Evolutionary conservation across 352 stramenopile species (phyloP).

Genomic region (Phytophthora pini): DNA sequence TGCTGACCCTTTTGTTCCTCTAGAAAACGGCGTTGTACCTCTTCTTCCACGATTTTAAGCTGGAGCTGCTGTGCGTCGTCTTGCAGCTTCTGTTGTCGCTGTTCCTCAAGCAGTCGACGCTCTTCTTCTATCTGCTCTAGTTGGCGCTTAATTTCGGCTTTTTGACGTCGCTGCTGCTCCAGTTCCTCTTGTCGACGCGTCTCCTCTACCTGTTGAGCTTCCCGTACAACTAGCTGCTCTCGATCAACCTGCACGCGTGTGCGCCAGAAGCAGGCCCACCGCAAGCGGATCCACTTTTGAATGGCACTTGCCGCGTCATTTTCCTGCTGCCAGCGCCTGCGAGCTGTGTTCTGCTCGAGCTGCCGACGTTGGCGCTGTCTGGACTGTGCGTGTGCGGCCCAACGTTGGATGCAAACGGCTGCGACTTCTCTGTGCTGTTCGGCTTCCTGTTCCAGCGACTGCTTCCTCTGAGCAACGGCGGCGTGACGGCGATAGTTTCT

Average conservation of each 20-base stretch:
- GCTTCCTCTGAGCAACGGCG: constrained; percentile 5
- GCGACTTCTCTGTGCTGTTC: constrained; percentile 18
- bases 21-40: constrained; percentile 17
- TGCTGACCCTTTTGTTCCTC: constrained; percentile 4
- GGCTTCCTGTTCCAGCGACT: constrained; percentile 6
- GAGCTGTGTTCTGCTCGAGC: constrained; percentile 10
- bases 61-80: constrained; percentile 18
- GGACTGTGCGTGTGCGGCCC: constrained; percentile 43
- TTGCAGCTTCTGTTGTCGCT: constrained; percentile 2
- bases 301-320: constrained; percentile 22
- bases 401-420: constrained; percentile 48
- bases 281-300: constrained; percentile 37
- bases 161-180: constrained; percentile 13
- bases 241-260: constrained; percentile 25
- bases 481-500: constrained; percentile 32
- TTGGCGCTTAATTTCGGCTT: constrained; percentile 10
- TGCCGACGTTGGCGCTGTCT: constrained; percentile 22
- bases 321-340: constrained; percentile 8
- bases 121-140: constrained; percentile 9
- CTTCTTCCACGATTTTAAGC: constrained; percentile 11
- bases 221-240: constrained; percentile 6
- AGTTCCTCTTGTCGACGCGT: constrained; percentile 13
- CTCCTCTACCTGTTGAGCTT: constrained; percentile 10
- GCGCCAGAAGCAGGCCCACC: constrained; percentile 37
- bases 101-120: constrained; percentile 5